phyloP scores from a whole-genome alignment of 108 stramenopile genomes.

The Pseudonitzschia delicatissima region DNA sequence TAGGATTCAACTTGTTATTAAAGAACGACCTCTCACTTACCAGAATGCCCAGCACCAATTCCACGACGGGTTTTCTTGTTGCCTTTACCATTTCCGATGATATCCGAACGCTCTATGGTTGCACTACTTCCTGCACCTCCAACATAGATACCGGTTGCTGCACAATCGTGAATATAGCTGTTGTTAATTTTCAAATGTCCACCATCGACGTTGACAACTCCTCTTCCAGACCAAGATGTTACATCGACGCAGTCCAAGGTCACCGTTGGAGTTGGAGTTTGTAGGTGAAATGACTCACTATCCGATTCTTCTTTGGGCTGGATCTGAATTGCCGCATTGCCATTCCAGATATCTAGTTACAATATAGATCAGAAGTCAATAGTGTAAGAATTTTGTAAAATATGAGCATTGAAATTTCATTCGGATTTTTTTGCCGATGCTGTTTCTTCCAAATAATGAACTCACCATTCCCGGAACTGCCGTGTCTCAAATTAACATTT shows the following conservation, averaged over 20 bases:
- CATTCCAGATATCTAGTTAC: constrained; percentile 76
- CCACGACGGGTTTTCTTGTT: constrained; percentile 52
- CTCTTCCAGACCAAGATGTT: constrained; percentile 60
- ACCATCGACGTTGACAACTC: constrained; percentile 78
- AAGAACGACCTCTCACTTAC: neutral
- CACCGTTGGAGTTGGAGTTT: constrained; percentile 41
- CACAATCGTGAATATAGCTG: constrained; percentile 71
- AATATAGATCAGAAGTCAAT: neutral
- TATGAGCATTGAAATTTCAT: neutral
- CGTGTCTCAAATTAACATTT: constrained; percentile 57
- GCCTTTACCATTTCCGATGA: constrained; percentile 70
- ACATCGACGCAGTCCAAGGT: constrained; percentile 53
- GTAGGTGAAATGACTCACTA: constrained; percentile 31
- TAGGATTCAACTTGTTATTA: too few relatives aligned
- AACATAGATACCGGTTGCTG: constrained; percentile 80
- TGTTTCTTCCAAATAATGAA: neutral
- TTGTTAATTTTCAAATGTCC: constrained; percentile 42
- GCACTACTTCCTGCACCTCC: constrained; percentile 63
- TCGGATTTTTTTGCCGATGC: neutral
- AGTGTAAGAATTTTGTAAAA: constrained; percentile 9
- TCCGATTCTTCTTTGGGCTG: constrained; percentile 51
- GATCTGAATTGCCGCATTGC: constrained; percentile 79
- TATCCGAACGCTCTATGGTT: constrained; percentile 51
- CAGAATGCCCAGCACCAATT: constrained; percentile 74
- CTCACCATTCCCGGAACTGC: constrained; percentile 39